Percentiles rank a stretch among this genome's conserved stretches.
Conservation (phyloP, 2,329 filamentous ascomycete genomes). For the Leptographium radiaticola region DNA sequence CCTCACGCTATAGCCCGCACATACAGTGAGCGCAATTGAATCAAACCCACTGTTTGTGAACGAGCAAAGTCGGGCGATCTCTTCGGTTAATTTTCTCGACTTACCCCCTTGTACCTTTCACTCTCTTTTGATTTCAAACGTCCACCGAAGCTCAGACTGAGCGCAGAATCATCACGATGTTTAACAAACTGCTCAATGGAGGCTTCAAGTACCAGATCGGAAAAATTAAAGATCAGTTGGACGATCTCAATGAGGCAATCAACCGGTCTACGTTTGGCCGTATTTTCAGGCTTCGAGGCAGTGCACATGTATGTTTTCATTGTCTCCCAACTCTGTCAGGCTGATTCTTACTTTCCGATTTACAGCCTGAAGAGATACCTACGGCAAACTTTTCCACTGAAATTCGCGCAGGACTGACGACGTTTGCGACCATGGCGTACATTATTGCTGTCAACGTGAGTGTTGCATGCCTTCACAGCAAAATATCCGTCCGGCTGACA, state of each 20-base stretch:
- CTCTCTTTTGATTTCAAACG: background rate
- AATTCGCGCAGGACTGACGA: constrained; percentile 66
- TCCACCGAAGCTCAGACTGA: background rate
- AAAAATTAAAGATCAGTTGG: constrained; percentile 45
- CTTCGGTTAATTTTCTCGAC: too few relatives aligned
- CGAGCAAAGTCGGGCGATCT: too few relatives aligned
- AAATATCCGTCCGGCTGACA: background rate
- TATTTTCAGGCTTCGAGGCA: constrained; percentile 54
- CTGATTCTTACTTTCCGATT: background rate
- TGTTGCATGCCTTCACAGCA: background rate
- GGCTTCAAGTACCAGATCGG: constrained; percentile 33
- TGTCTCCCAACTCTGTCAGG: too few relatives aligned
- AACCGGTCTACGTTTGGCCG: constrained; percentile 36
- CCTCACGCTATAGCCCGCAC: too few relatives aligned
- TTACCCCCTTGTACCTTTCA: background rate
- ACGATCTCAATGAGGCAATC: constrained; percentile 20
- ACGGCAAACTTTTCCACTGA: constrained; percentile 64
- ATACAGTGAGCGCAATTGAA: too few relatives aligned
- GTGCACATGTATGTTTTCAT: constrained; percentile 45
- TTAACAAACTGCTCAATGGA: background rate
- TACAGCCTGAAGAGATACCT: constrained; percentile 45
- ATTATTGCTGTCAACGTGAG: constrained; percentile 63
- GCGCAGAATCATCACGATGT: background rate
- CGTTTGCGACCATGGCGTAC: constrained; percentile 72
- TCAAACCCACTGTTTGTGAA: too few relatives aligned